Percentiles rank a stretch among this genome's conserved stretches.
Evolutionary conservation across 2,329 filamentous ascomycete genomes (phyloP).

Genomic region (Ambrosiella cleistominuta): DNA sequence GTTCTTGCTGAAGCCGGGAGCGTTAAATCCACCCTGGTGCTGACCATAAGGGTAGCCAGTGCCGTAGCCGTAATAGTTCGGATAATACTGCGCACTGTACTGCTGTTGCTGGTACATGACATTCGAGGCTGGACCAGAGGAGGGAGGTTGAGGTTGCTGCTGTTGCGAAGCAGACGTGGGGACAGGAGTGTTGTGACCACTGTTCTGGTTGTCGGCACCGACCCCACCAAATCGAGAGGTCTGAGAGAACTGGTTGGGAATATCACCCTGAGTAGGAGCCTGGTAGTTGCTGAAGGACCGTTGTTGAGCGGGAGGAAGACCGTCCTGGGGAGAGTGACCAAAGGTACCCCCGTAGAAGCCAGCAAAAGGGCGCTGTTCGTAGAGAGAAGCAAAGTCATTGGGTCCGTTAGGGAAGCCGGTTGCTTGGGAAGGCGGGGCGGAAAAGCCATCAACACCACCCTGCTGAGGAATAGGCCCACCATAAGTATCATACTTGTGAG

Average conservation of each 20-base stretch:
- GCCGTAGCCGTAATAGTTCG: conserved; percentile 46
- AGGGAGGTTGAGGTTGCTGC: conserved; percentile 27
- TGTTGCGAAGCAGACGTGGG: conserved; percentile 43
- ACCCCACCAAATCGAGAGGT: conserved; percentile 43
- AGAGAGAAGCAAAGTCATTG: conserved; percentile 71
- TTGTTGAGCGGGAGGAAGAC: conserved; percentile 25
- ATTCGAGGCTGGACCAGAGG: conserved; percentile 16
- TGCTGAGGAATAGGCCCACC: conserved; percentile 38
- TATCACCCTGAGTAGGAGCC: conserved; percentile 40
- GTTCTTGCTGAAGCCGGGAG: conserved; percentile 32
- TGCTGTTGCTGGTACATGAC: conserved; percentile 32
- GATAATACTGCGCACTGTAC: conserved; percentile 40
- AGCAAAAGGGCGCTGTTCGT: conserved; percentile 62
- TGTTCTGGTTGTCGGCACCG: conserved; percentile 58
- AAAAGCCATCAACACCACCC: conserved; percentile 15
- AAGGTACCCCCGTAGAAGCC: conserved; percentile 37
- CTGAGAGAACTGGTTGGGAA: conserved; percentile 54
- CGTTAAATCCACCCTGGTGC: conserved; percentile 29
- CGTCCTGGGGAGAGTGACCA: conserved; percentile 55
- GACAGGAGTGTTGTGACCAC: conserved; percentile 81
- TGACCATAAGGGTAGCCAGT: conserved; percentile 32
- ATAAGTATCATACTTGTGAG: conserved; percentile 36
- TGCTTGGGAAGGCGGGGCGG: conserved; percentile 42
- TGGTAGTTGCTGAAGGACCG: conserved; percentile 58
- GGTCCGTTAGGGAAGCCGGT: conserved; percentile 54